Evolutionary conservation across 1,284 basidiomycete species (phyloP).

Genomic region (Pascua guehoae): DNA sequence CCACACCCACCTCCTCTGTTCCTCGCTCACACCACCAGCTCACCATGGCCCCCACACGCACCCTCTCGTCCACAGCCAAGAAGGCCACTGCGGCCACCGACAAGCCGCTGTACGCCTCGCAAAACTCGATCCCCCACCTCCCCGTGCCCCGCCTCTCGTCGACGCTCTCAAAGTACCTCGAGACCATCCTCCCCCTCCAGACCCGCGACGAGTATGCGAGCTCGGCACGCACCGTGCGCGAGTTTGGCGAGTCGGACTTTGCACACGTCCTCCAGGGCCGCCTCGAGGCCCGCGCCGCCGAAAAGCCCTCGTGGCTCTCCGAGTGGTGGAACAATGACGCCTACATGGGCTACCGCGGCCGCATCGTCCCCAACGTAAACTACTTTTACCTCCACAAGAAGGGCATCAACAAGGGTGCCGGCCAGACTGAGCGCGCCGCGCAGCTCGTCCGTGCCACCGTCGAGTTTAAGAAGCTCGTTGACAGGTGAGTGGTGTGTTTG

Average conservation of each 20-base stretch:
- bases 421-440: conserved; percentile 68
- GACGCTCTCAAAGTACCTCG: conserved; percentile 80
- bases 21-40: conserved; percentile 1
- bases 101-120: conserved; percentile 69
- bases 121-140: conserved; percentile 72
- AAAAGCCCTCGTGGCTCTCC: conserved; percentile 74
- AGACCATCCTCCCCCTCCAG: conserved; percentile 72
- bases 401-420: conserved; percentile 57
- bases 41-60: conserved; percentile 12
- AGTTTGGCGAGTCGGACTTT: conserved; percentile 68
- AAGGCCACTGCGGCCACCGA: conserved; percentile 12
- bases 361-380: conserved; percentile 88
- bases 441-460: conserved; percentile 76
- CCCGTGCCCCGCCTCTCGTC: conserved; percentile 79
- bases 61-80: conserved; percentile 10
- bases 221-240: conserved; percentile 61
- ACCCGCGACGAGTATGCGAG: conserved; percentile 60
- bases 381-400: conserved; percentile 91
- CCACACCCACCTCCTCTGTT: too few species aligned
- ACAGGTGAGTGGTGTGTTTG: conserved; percentile 59
- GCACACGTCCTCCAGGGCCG: conserved; percentile 75
- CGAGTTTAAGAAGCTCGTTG: conserved; percentile 74
- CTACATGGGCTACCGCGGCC: conserved; percentile 58
- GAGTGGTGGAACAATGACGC: conserved; percentile 98
- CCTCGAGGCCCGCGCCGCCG: conserved; percentile 65